A percentile compares a stretch with the other conserved stretches of the same genome.
phyloP scores from a whole-genome alignment of 495 filamentous ascomycete genomes.

The Cercophora newfieldiana region DNA sequence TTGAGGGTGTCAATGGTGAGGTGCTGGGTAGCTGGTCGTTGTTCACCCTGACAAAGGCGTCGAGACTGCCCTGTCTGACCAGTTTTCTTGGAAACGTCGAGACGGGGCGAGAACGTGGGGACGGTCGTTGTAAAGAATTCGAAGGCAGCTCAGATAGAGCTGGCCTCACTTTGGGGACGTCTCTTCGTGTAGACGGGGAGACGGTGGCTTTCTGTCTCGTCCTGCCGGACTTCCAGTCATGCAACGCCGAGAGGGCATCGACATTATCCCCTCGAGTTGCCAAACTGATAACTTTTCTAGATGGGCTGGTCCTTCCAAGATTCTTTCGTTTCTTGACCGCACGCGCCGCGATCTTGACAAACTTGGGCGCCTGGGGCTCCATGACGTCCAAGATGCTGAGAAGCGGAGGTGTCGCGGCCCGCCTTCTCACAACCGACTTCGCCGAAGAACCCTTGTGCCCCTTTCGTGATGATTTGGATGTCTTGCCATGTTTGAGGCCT shows the following conservation, averaged over 20 bases:
- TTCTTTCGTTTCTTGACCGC: slow-evolving; percentile 61
- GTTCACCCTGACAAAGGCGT: slow-evolving; percentile 33
- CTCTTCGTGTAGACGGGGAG: slow-evolving; percentile 24
- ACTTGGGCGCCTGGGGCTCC: slow-evolving; percentile 61
- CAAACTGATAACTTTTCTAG: slow-evolving; percentile 69
- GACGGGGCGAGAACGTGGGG: neutral
- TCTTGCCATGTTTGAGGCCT: neutral
- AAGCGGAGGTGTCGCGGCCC: slow-evolving; percentile 45
- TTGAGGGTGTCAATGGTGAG: slow-evolving; percentile 12
- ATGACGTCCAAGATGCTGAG: slow-evolving; percentile 75
- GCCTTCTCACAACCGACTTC: slow-evolving; percentile 8
- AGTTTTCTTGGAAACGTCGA: slow-evolving; percentile 28
- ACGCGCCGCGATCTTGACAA: slow-evolving; percentile 77
- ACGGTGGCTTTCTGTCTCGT: slow-evolving; percentile 51
- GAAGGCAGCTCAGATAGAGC: slow-evolving; percentile 36
- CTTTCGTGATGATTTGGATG: neutral
- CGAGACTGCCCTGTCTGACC: slow-evolving; percentile 37
- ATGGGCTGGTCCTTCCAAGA: slow-evolving; percentile 71
- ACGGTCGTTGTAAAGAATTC: slow-evolving; percentile 25
- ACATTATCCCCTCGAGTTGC: slow-evolving; percentile 70
- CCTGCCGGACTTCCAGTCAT: slow-evolving; percentile 73
- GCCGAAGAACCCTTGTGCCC: neutral
- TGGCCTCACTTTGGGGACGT: slow-evolving; percentile 16
- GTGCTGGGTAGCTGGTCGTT: slow-evolving; percentile 3
- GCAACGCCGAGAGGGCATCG: slow-evolving; percentile 68